A percentile compares a stretch with the other conserved stretches of the same genome.
Conservation (phyloP, 192 early-diverging fungal genomes). For the Backusella westeae region DNA sequence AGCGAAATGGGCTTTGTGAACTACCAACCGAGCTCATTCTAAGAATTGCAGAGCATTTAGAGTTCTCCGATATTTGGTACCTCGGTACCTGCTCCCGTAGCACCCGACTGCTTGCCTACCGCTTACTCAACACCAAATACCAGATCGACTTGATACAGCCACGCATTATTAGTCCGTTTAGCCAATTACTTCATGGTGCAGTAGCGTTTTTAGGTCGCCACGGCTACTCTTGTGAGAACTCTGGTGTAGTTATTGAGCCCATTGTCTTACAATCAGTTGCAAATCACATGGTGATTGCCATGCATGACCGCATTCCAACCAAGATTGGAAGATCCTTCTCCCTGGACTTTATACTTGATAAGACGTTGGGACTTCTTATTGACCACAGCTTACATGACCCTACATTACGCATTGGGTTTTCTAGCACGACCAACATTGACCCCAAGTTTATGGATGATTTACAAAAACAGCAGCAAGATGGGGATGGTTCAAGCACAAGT, state of each 20-base stretch:
- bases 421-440: neutral
- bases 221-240: neutral
- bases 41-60: constrained; percentile 1
- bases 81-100: neutral
- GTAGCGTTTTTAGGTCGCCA: constrained; percentile 4
- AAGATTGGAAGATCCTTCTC: neutral
- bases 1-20: neutral
- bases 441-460: neutral
- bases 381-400: constrained; percentile 1
- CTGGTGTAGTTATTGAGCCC: neutral
- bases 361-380: neutral
- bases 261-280: constrained; percentile 1
- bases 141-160: constrained; percentile 6
- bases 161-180: neutral
- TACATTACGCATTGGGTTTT: neutral
- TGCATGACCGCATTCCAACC: constrained; percentile 10
- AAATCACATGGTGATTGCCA: constrained; percentile 5
- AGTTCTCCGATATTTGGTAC: constrained; percentile 14
- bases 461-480: neutral
- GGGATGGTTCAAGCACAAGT: neutral
- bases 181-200: constrained; percentile 5
- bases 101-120: neutral
- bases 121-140: neutral
- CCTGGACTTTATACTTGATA: constrained; percentile 16
- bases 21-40: constrained; percentile 4